phyloP scores from a whole-genome alignment of 192 early-diverging fungal species.

The Dispira simplex region DNA sequence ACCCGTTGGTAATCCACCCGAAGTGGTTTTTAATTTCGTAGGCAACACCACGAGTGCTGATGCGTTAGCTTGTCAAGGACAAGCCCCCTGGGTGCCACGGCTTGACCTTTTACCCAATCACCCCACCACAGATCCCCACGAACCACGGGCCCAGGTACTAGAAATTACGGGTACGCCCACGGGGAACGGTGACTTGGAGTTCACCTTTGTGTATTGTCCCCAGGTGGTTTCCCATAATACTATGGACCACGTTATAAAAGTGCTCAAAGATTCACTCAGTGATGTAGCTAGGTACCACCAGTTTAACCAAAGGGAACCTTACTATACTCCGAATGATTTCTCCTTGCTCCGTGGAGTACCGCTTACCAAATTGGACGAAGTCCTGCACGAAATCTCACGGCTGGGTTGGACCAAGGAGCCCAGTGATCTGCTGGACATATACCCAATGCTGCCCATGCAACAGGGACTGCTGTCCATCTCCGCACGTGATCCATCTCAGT shows the following conservation, averaged over 20 bases:
- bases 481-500: neutral
- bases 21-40: neutral
- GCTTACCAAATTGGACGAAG: neutral
- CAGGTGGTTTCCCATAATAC: neutral
- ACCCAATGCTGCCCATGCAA: slow-evolving; percentile 1
- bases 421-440: neutral
- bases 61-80: neutral
- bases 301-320: neutral
- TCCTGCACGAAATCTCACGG: neutral
- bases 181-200: neutral
- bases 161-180: neutral
- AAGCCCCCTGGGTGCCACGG: neutral
- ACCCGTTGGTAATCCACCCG: neutral
- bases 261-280: neutral
- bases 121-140: neutral
- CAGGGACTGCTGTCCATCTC: neutral
- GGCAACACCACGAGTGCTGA: neutral
- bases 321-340: neutral
- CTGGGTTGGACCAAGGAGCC: neutral
- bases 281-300: neutral
- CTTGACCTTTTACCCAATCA: neutral
- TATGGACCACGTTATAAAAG: neutral
- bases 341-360: neutral
- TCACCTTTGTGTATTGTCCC: neutral
- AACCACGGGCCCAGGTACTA: neutral